These are phyloP conservation scores for Beauveria sp. DNA, from an alignment of 2,329 filamentous ascomycete genomes.

Conservation along the genomic window DNA sequence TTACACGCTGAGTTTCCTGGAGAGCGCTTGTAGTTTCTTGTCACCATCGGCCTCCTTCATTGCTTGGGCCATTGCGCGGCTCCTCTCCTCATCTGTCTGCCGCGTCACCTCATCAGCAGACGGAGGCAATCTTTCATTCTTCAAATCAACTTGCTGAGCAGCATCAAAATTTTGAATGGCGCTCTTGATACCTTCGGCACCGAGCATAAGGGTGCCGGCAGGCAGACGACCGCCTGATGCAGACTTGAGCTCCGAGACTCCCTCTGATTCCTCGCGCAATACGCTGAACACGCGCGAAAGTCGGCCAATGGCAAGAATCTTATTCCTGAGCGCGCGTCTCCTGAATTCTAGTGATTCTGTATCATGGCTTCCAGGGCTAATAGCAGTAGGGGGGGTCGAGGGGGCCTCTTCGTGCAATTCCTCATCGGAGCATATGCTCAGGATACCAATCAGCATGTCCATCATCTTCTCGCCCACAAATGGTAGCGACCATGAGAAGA, in stretches of 20 bases:
- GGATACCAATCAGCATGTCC: slow-evolving; percentile 97
- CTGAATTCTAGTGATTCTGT: slow-evolving; percentile 88
- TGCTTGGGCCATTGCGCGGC: slow-evolving; percentile 78
- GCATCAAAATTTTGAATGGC: slow-evolving; percentile 96
- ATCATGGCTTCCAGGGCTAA: slow-evolving; percentile 45
- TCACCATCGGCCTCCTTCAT: slow-evolving; percentile 88
- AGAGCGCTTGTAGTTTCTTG: slow-evolving; percentile 74
- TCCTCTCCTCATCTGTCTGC: slow-evolving; percentile 72
- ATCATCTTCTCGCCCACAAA: slow-evolving; percentile 99
- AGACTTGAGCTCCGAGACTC: slow-evolving; percentile 95
- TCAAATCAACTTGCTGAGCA: slow-evolving; percentile 89
- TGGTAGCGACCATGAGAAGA: slow-evolving; percentile 98
- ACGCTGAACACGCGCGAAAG: slow-evolving; percentile 98
- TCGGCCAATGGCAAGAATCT: slow-evolving; percentile 94
- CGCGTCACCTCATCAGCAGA: slow-evolving; percentile 84
- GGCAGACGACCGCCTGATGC: slow-evolving; percentile 87
- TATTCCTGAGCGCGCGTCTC: slow-evolving; percentile 97
- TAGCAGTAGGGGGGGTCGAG: slow-evolving; percentile 58
- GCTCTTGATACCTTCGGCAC: slow-evolving; percentile 96
- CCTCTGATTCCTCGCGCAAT: slow-evolving; percentile 91
- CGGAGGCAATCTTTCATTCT: slow-evolving; percentile 91
- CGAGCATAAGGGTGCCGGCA: slow-evolving; percentile 93
- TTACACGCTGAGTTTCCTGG: slow-evolving; percentile 93
- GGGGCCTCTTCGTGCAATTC: slow-evolving; percentile 83
- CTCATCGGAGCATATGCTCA: slow-evolving; percentile 97